Conservation (phyloP, 306 rosid genomes). For the Quillaja saponaria region DNA sequence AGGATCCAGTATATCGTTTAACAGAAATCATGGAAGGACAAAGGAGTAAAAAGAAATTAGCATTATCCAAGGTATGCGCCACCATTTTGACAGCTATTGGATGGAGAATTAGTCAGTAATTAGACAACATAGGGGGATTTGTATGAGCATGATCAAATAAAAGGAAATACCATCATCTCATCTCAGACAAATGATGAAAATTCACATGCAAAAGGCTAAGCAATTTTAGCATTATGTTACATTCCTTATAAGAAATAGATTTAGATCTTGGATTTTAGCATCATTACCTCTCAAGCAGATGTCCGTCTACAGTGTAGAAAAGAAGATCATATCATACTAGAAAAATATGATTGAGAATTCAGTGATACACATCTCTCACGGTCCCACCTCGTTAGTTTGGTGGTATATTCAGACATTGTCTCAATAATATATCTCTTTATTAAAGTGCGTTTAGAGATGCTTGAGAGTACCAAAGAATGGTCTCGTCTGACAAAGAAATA, state of each 20-base stretch:
- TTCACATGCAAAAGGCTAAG: neutral
- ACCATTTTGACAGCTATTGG: neutral
- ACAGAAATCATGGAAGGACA: neutral
- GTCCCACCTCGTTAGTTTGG: constrained; percentile 22
- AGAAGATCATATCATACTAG: constrained; percentile 27
- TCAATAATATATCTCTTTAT: constrained; percentile 21
- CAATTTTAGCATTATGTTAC: too few relatives aligned
- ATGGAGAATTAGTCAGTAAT: too few relatives aligned
- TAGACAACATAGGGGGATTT: neutral
- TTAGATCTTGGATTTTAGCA: neutral
- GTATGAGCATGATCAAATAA: too few relatives aligned
- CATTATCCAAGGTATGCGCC: constrained; percentile 22
- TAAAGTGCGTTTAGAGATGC: constrained; percentile 16
- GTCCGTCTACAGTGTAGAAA: constrained; percentile 24
- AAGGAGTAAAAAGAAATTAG: neutral
- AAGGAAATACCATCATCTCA: neutral
- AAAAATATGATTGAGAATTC: too few relatives aligned
- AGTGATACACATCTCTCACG: neutral
- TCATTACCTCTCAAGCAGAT: neutral
- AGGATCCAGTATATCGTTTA: neutral
- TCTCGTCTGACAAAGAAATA: constrained; percentile 22
- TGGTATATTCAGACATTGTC: neutral
- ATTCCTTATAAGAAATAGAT: neutral
- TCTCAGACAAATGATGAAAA: neutral
- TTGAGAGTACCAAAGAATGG: constrained; percentile 38